Evolutionary conservation across 805 yeast species (phyloP).

Genomic region (Myxozyma kluyveri): DNA sequence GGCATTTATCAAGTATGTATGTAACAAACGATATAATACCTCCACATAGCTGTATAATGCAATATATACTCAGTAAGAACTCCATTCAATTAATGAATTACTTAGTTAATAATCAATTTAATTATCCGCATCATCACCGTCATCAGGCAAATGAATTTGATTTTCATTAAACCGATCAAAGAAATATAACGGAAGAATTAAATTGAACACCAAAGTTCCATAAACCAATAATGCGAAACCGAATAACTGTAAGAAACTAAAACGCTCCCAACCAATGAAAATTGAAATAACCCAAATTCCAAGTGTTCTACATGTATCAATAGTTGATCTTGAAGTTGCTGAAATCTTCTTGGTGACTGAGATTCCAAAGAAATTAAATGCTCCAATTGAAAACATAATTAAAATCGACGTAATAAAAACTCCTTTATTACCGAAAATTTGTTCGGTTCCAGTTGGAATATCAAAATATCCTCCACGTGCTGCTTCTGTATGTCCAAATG

Average conservation of each 20-base stretch:
- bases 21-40: too few species aligned
- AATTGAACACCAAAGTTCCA: constrained; percentile 74
- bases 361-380: constrained; percentile 71
- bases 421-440: constrained; percentile 45
- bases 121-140: neutral
- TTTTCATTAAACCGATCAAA: constrained; percentile 1
- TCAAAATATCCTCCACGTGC: constrained; percentile 52
- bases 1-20: neutral
- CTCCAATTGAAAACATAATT: constrained; percentile 69
- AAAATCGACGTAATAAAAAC: constrained; percentile 55
- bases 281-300: constrained; percentile 74
- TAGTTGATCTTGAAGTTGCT: constrained; percentile 76
- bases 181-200: constrained; percentile 33
- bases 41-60: neutral
- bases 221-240: constrained; percentile 64
- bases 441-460: constrained; percentile 48
- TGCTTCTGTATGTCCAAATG: constrained; percentile 41
- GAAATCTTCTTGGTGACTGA: constrained; percentile 62
- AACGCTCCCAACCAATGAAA: constrained; percentile 70
- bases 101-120: neutral
- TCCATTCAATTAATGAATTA: neutral
- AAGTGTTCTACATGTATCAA: constrained; percentile 73
- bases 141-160: constrained; percentile 8
- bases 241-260: constrained; percentile 56
- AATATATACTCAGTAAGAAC: neutral